Evolutionary conservation across 192 early-diverging fungal genomes (phyloP).

Genomic region (Linnemannia elongata): DNA sequence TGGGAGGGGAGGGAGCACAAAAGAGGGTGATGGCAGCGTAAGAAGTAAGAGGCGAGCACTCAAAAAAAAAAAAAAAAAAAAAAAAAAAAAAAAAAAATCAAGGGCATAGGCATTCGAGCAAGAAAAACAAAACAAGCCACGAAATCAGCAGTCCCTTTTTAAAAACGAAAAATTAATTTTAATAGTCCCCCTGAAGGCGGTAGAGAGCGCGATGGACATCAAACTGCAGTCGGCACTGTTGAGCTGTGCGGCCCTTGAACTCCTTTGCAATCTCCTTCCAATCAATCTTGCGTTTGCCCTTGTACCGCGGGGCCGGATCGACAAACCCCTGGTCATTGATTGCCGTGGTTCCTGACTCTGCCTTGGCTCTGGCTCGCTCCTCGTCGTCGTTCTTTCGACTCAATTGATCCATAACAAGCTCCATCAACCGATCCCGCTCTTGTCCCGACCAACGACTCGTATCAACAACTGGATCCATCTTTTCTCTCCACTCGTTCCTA

Average conservation of each 20-base stretch:
- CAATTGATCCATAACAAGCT: slow-evolving; percentile 20
- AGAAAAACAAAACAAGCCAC: slow-evolving; percentile 16
- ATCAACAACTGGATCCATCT: slow-evolving; percentile 14
- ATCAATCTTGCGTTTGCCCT: slow-evolving; percentile 24
- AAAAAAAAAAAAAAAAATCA: slow-evolving; percentile 41
- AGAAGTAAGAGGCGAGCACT: not conserved
- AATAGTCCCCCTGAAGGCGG: slow-evolving; percentile 31
- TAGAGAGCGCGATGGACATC: slow-evolving; percentile 19
- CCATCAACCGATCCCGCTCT: slow-evolving; percentile 39
- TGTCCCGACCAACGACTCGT: slow-evolving; percentile 27
- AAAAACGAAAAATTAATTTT: not conserved
- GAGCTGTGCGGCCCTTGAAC: slow-evolving; percentile 32
- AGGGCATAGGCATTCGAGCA: not conserved
- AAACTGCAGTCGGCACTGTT: slow-evolving; percentile 35
- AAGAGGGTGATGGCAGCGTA: not conserved
- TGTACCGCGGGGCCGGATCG: slow-evolving; percentile 15
- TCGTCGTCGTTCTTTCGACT: slow-evolving; percentile 20
- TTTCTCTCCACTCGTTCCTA: slow-evolving; percentile 32
- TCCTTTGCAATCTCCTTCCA: slow-evolving; percentile 37
- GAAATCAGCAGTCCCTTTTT: slow-evolving; percentile 9
- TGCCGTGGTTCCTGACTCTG: not conserved
- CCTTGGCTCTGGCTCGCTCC: not conserved
- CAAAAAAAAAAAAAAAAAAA: slow-evolving; percentile 33
- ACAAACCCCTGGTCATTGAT: not conserved
- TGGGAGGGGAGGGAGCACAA: not conserved